Evolutionary conservation across 2,329 filamentous ascomycete genomes (phyloP).

Genomic region (Curvularia sp.): DNA sequence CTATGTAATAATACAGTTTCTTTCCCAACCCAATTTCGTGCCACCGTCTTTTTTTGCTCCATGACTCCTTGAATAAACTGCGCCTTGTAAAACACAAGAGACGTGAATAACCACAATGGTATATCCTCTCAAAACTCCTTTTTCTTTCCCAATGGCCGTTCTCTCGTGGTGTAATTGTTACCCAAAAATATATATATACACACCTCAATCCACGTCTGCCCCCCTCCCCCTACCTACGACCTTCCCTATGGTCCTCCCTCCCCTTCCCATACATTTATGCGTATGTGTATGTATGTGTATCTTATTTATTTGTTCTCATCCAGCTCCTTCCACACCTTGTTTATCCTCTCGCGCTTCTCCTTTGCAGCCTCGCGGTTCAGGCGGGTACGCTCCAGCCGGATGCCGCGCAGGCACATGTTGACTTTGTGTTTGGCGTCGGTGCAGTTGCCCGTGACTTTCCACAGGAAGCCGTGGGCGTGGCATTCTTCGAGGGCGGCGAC

Average conservation of each 20-base stretch:
- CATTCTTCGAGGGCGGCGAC: conserved; percentile 95
- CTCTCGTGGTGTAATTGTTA: not conserved
- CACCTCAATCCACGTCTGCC: no score
- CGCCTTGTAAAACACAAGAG: not conserved
- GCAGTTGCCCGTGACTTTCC: conserved; percentile 90
- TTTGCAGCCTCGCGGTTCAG: conserved; percentile 75
- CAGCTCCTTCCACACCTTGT: conserved; percentile 80
- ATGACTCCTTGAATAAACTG: not conserved
- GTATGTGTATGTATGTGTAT: no score
- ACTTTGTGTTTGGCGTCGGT: conserved; percentile 84
- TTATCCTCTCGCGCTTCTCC: conserved; percentile 73
- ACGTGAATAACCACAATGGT: not conserved
- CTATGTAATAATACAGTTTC: conserved; percentile 13
- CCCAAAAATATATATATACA: no score
- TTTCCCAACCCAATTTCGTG: not conserved
- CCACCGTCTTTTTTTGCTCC: not conserved
- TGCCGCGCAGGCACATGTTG: conserved; percentile 81
- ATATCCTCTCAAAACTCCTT: not conserved
- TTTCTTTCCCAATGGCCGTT: not conserved
- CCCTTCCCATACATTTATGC: no score
- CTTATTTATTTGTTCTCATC: conserved; percentile 68
- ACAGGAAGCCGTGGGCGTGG: conserved; percentile 89
- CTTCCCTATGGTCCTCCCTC: no score
- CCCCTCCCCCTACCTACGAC: no score
- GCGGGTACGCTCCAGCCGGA: conserved; percentile 79